Evolutionary conservation across 768 basidiomycete species (phyloP).

Genomic region (Mycena alexandri): DNA sequence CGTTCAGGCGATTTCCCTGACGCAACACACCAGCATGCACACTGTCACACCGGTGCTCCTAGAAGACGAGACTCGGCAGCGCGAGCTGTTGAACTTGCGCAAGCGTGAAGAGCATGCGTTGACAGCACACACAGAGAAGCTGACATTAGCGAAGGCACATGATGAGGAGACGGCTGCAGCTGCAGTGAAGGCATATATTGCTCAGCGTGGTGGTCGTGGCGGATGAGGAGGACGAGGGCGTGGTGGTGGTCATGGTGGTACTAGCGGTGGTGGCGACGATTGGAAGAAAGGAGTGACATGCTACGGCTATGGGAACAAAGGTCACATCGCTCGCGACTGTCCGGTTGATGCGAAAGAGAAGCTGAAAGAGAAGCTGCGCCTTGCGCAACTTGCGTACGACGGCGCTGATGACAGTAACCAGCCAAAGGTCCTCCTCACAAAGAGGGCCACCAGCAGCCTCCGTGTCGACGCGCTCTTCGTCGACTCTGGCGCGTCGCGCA

Average conservation of each 20-base stretch:
- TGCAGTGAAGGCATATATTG: too few relatives aligned
- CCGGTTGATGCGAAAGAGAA: not conserved
- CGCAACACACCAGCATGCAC: not conserved
- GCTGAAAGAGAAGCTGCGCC: not conserved
- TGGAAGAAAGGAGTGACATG: not conserved
- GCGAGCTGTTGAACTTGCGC: too few relatives aligned
- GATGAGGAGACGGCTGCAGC: too few relatives aligned
- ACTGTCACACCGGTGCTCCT: constrained; percentile 2
- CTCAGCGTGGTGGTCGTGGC: too few relatives aligned
- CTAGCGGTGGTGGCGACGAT: not conserved
- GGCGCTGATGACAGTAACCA: not conserved
- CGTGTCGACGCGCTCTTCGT: not conserved
- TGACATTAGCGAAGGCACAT: too few relatives aligned
- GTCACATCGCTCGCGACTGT: not conserved
- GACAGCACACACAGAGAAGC: too few relatives aligned
- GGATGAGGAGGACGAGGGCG: too few relatives aligned
- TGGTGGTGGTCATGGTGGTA: too few relatives aligned
- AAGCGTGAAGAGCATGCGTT: too few relatives aligned
- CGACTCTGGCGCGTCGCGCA: not conserved
- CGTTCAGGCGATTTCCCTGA: not conserved
- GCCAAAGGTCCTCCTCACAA: not conserved
- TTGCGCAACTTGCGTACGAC: not conserved
- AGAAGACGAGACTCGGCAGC: constrained; percentile 7
- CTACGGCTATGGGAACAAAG: not conserved
- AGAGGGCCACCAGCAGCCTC: not conserved